These are phyloP conservation scores for Fusarium sororula DNA, from an alignment of 2,329 filamentous ascomycete species.

Conservation along the genomic window DNA sequence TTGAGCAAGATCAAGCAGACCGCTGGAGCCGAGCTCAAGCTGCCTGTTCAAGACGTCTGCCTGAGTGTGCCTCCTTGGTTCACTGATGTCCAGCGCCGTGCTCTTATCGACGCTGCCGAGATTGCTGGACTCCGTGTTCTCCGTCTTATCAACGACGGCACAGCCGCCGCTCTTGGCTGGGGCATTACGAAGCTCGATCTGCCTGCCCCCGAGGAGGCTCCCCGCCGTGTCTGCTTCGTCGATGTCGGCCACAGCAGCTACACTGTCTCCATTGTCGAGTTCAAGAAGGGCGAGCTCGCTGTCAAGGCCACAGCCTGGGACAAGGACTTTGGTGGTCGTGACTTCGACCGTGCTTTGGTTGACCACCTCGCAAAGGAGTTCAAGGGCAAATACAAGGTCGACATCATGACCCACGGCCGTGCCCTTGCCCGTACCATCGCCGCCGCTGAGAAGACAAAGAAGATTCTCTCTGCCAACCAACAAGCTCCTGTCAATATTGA, in stretches of 20 bases:
- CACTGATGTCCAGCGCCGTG: slow-evolving; percentile 90
- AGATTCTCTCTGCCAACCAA: slow-evolving; percentile 95
- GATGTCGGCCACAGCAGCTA: slow-evolving; percentile 98
- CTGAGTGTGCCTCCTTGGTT: slow-evolving; percentile 97
- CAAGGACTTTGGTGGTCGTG: slow-evolving; percentile 94
- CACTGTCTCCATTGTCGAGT: slow-evolving; percentile 93
- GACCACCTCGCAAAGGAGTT: slow-evolving; percentile 97
- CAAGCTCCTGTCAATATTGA: slow-evolving; percentile 94
- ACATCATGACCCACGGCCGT: slow-evolving; percentile 90
- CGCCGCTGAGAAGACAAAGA: slow-evolving; percentile 97
- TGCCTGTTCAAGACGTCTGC: slow-evolving; percentile 91
- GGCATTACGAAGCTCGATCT: slow-evolving; percentile 98
- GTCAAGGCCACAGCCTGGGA: slow-evolving; percentile 94
- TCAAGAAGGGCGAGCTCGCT: slow-evolving; percentile 93
- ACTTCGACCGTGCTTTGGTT: slow-evolving; percentile 94
- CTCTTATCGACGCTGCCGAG: slow-evolving; percentile 89
- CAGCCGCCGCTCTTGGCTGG: slow-evolving; percentile 92
- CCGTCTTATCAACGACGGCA: slow-evolving; percentile 97
- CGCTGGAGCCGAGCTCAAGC: slow-evolving; percentile 84
- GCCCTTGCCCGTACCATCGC: slow-evolving; percentile 86
- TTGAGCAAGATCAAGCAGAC: slow-evolving; percentile 93
- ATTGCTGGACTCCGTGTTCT: slow-evolving; percentile 93
- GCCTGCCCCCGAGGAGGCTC: slow-evolving; percentile 87
- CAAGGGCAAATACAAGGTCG: slow-evolving; percentile 97
- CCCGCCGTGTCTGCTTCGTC: slow-evolving; percentile 87